Evolutionary conservation across 441 rosid species (phyloP).

Genomic region (Pelargonium australe): DNA sequence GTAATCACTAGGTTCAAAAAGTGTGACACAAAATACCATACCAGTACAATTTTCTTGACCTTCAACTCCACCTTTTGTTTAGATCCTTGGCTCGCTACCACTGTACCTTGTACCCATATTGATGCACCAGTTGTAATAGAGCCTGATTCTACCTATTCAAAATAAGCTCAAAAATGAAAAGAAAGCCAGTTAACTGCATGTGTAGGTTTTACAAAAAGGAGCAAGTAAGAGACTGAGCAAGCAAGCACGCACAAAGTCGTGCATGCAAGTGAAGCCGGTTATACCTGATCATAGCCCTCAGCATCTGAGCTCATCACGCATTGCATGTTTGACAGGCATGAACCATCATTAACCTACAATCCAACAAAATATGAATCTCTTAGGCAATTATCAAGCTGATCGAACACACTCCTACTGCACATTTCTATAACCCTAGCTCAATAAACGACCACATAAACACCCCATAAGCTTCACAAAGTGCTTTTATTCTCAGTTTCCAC

Average conservation of each 20-base stretch:
- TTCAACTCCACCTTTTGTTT: constrained; percentile 85
- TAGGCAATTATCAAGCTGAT: background rate
- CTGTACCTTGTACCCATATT: constrained; percentile 66
- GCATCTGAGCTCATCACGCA: constrained; percentile 49
- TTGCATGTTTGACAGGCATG: constrained; percentile 92
- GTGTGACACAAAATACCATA: constrained; percentile 27
- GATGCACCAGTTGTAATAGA: constrained; percentile 76
- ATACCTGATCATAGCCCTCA: constrained; percentile 55
- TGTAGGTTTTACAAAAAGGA: background rate
- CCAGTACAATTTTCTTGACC: constrained; percentile 67
- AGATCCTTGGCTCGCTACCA: constrained; percentile 82
- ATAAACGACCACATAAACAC: too few relatives aligned
- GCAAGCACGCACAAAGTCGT: background rate
- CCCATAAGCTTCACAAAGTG: too few relatives aligned
- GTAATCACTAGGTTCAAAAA: background rate
- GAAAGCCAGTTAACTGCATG: background rate
- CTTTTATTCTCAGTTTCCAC: too few relatives aligned
- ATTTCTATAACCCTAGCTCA: too few relatives aligned
- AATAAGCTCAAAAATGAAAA: constrained; percentile 20
- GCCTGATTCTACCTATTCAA: constrained; percentile 67
- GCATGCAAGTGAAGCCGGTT: too few relatives aligned
- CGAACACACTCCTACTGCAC: too few relatives aligned
- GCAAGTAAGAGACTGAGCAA: background rate
- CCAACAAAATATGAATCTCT: background rate
- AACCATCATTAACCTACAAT: constrained; percentile 78